A percentile compares a stretch with the other conserved stretches of the same genome.
phyloP scores from a whole-genome alignment of 495 filamentous ascomycete genomes.

The Talaromyces thailandensis region DNA sequence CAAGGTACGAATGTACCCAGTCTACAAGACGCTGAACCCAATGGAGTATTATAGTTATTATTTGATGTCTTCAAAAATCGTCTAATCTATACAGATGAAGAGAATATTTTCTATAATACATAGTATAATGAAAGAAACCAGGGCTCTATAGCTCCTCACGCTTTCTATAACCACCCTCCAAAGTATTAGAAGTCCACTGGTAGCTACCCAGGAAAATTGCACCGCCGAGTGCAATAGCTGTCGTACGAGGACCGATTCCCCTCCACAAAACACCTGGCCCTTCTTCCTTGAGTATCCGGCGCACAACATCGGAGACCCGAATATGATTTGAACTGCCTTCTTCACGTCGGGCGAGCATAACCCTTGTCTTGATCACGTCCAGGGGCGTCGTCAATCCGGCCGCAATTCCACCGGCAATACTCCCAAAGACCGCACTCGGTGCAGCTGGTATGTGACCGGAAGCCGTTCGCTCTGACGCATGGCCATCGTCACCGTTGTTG shows the following conservation, averaged over 20 bases:
- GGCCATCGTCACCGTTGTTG: background rate
- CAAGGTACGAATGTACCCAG: too few species aligned
- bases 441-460: conserved; percentile 47
- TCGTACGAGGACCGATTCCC: conserved; percentile 77
- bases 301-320: conserved; percentile 49
- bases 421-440: conserved; percentile 83
- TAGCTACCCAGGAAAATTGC: conserved; percentile 95
- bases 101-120: background rate
- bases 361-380: conserved; percentile 91
- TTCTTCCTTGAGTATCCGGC: conserved; percentile 56
- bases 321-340: conserved; percentile 35
- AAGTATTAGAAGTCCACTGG: conserved; percentile 74
- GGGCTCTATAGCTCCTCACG: conserved; percentile 3
- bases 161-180: conserved; percentile 31
- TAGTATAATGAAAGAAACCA: background rate
- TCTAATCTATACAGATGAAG: too few species aligned
- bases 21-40: too few species aligned
- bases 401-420: conserved; percentile 72
- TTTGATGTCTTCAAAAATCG: too few species aligned
- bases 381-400: conserved; percentile 87
- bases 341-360: conserved; percentile 68
- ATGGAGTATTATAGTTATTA: too few species aligned
- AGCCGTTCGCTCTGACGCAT: background rate
- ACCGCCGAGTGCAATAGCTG: conserved; percentile 92
- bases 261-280: conserved; percentile 76